Percentiles rank a stretch among this genome's conserved stretches.
These are phyloP conservation scores for Fistulifera solaris DNA, from an alignment of 108 stramenopile species.

Conservation along the genomic window DNA sequence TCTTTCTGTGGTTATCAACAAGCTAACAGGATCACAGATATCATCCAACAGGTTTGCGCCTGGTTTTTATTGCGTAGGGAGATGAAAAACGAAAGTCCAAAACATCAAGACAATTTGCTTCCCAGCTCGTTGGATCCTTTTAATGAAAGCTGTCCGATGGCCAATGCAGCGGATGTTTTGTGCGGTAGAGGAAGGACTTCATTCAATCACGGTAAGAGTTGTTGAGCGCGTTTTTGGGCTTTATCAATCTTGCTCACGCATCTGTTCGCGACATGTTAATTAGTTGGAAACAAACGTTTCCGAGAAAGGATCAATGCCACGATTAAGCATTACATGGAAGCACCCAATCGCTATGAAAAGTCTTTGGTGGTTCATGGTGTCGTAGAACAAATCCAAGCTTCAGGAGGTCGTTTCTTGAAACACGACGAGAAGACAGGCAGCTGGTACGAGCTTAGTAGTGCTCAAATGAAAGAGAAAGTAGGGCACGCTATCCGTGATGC, in stretches of 20 bases:
- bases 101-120: not conserved
- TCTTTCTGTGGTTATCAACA: not conserved
- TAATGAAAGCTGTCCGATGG: not conserved
- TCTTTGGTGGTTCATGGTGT: conserved; percentile 7
- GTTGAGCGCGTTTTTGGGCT: not conserved
- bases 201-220: conserved; percentile 14
- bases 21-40: not conserved
- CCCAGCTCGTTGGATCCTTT: not conserved
- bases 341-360: conserved; percentile 9
- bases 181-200: conserved; percentile 12
- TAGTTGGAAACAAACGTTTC: conserved; percentile 13
- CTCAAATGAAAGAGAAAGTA: conserved; percentile 22
- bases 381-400: conserved; percentile 1
- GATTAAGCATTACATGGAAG: conserved; percentile 2
- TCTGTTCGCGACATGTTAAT: not conserved
- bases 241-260: not conserved
- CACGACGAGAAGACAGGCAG: conserved; percentile 10
- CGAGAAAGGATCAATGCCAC: conserved; percentile 5
- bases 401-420: conserved; percentile 14
- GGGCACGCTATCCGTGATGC: conserved; percentile 26
- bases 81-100: not conserved
- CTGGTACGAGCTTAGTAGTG: conserved; percentile 20
- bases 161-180: conserved; percentile 9
- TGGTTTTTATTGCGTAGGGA: not conserved
- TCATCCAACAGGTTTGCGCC: not conserved